phyloP scores from a whole-genome alignment of 495 filamentous ascomycete genomes.

The Aspergillus cavernicola region DNA sequence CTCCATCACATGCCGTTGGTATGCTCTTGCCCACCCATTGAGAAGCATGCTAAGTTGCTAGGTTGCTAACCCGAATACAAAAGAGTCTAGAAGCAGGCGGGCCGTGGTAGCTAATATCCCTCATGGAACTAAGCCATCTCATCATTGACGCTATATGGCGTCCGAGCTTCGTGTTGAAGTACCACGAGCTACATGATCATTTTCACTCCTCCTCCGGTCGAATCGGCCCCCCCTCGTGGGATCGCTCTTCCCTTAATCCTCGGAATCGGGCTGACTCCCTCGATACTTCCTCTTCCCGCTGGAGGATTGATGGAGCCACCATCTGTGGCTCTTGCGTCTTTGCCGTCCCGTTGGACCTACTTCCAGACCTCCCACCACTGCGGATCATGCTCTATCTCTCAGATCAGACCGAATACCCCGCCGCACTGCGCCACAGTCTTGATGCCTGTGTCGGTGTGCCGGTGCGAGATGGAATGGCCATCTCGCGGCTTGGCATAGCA shows the following conservation, averaged over 20 bases:
- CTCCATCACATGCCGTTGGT: background rate
- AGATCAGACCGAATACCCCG: constrained; percentile 3
- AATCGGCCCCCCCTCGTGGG: constrained; percentile 4
- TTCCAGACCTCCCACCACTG: constrained; percentile 1
- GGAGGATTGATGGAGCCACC: constrained; percentile 6
- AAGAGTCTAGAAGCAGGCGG: background rate
- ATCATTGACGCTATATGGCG: constrained; percentile 8
- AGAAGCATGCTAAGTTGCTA: background rate
- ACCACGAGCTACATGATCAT: constrained; percentile 5
- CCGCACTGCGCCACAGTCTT: background rate
- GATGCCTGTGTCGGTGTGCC: constrained; percentile 8
- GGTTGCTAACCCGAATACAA: background rate
- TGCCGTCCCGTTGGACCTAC: constrained; percentile 1
- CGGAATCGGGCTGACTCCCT: constrained; percentile 6
- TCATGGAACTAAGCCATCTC: constrained; percentile 9
- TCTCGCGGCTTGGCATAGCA: constrained; percentile 6
- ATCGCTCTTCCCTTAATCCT: constrained; percentile 4
- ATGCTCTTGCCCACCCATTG: background rate
- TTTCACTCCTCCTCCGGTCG: constrained; percentile 3
- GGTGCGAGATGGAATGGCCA: constrained; percentile 2
- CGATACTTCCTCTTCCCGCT: constrained; percentile 5
- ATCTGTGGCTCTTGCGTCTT: constrained; percentile 8
- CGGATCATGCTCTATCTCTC: constrained; percentile 2
- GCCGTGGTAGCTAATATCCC: background rate
- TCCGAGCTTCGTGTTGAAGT: constrained; percentile 7